Base-by-base conservation (phyloP, 306 rosid genomes). In the Cyamopsis tetragonoloba region DNA sequence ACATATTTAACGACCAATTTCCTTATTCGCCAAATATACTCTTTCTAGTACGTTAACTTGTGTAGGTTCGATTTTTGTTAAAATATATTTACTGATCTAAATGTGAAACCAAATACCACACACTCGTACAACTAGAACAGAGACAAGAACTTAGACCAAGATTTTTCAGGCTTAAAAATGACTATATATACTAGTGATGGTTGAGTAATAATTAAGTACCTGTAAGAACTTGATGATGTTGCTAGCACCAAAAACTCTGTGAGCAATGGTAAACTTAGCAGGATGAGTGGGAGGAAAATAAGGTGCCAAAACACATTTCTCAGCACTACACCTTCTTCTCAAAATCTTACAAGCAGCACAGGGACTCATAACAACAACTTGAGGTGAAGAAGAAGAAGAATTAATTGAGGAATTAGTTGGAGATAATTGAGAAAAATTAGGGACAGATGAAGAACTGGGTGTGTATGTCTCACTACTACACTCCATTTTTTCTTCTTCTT, bases 201-300 rank as follows among this genome's bases (percentile, higher is more conserved):
- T 13, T 1, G 13, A 34, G 51, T 67, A 20, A 11, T 23, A 19
- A n/a, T 0, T 3, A 30, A 8, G 3, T 74, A 91, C 98, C 98
- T 92, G 96, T 78, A 92, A 79, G 77, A 87, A 80, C 78, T 92
- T 92, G 82, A 87, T 89, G 85, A 92, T 85, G 78, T 92, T 92
- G 72, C 98, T 92, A 8, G 98, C 98, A 3, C 98, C 98, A 69
- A 89, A 92, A 51, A 92, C 98, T 28, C 98, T 80, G 66, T 92
- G 98, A 23, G 98, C 98, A 27, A 89, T 92, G 77, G 98, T 90
- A 57, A 92, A 92, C 80, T 92, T 92, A 44, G 89, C 77, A 1
- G 98, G 96, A 1, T 92, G 89, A 13, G 96, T 79, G 31, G 98
- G 98, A 69, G 98, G 98, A 37, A 92, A 92, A 66, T 92, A 92